Percentiles rank a stretch among this genome's conserved stretches.
Conservation (phyloP, 1,284 basidiomycete species). For the Ustilago vetiveriae region DNA sequence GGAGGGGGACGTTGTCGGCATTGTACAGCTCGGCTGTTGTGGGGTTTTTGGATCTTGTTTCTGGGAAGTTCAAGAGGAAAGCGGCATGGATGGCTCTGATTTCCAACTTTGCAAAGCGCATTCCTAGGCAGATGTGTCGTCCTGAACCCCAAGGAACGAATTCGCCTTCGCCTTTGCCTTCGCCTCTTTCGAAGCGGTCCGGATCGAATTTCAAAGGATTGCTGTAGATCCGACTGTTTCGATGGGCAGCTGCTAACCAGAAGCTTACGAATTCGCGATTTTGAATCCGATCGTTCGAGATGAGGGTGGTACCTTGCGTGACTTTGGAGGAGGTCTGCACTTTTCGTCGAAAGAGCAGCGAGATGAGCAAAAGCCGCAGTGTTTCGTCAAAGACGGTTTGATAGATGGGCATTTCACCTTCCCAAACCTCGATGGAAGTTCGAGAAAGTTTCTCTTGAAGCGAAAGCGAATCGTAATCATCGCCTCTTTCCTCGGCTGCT, state of each 20-base stretch:
- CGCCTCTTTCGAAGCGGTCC: conserved; percentile 29
- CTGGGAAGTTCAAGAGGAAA: conserved; percentile 34
- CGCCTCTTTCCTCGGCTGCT: conserved; percentile 27
- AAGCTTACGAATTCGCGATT: conserved; percentile 39
- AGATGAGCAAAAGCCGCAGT: conserved; percentile 42
- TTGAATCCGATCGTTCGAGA: conserved; percentile 25
- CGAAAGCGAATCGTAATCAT: conserved; percentile 32
- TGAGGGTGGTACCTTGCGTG: conserved; percentile 13
- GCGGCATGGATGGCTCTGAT: conserved; percentile 34
- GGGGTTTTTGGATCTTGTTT: conserved; percentile 12
- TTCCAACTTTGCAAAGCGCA: conserved; percentile 52
- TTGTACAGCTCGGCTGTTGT: conserved; percentile 6
- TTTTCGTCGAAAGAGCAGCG: conserved; percentile 43
- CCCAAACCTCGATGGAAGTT: conserved; percentile 33
- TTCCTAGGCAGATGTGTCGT: conserved; percentile 45
- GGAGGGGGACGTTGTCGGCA: conserved; percentile 15
- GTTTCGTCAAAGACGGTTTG: conserved; percentile 42
- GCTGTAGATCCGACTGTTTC: conserved; percentile 38
- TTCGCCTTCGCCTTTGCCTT: conserved; percentile 41
- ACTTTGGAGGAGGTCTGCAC: conserved; percentile 17
- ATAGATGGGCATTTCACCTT: conserved; percentile 29
- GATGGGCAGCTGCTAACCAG: conserved; percentile 43
- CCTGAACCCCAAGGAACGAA: conserved; percentile 53
- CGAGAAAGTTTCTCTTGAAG: conserved; percentile 32
- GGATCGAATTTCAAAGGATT: conserved; percentile 48